Evolutionary conservation across 2,329 filamentous ascomycete genomes (phyloP).

Genomic region (Exophiala mesophila): DNA sequence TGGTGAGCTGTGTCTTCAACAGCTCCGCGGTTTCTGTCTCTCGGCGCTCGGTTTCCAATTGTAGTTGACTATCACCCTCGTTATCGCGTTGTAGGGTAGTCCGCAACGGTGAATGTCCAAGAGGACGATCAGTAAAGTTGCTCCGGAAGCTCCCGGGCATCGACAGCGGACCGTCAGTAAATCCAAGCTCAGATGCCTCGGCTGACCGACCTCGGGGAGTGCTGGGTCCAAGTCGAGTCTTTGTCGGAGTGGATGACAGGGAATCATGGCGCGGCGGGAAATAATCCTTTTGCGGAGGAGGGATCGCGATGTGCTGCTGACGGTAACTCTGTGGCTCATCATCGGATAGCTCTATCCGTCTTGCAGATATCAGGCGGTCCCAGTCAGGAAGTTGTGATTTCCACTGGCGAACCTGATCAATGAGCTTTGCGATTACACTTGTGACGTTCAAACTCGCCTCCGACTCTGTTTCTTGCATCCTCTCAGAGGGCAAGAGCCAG

Average conservation of each 20-base stretch:
- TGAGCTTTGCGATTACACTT: conserved; percentile 54
- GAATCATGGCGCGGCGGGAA: conserved; percentile 3
- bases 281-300: not conserved
- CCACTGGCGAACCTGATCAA: conserved; percentile 59
- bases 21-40: conserved; percentile 3
- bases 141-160: conserved; percentile 6
- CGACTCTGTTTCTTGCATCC: conserved; percentile 35
- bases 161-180: conserved; percentile 17
- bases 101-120: conserved; percentile 13
- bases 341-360: conserved; percentile 52
- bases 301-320: not conserved
- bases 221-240: conserved; percentile 7
- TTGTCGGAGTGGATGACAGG: conserved; percentile 1
- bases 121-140: conserved; percentile 8
- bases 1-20: conserved; percentile 17
- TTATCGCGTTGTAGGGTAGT: conserved; percentile 4
- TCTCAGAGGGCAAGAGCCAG: conserved; percentile 64
- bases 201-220: conserved; percentile 16
- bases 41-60: not conserved
- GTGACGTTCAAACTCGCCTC: conserved; percentile 42
- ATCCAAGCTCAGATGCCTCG: conserved; percentile 13
- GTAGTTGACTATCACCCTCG: not conserved
- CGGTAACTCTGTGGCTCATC: conserved; percentile 9
- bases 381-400: conserved; percentile 64
- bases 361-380: conserved; percentile 63